Conservation (phyloP, 2,329 filamentous ascomycete species). For the Colletotrichum sp. region DNA sequence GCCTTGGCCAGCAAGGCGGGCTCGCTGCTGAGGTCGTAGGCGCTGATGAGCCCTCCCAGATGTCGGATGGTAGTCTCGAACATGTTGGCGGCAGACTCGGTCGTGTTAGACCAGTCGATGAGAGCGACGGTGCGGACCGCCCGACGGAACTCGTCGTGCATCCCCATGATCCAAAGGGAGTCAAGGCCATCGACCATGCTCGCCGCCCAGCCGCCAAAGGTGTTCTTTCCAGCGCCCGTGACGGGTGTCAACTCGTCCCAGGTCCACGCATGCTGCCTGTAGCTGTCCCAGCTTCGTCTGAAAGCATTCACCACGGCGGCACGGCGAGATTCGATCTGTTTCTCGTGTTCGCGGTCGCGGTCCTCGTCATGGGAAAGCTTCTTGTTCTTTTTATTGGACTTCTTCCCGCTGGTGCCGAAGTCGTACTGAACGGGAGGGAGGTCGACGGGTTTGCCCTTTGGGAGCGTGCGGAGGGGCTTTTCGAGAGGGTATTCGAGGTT, state of each 20-base stretch:
- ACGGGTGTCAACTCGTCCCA: slow-evolving; percentile 60
- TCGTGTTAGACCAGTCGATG: slow-evolving; percentile 60
- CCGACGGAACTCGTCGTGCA: slow-evolving; percentile 58
- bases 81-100: slow-evolving; percentile 52
- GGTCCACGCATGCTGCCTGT: slow-evolving; percentile 60
- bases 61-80: slow-evolving; percentile 68
- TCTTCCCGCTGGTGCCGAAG: slow-evolving; percentile 29
- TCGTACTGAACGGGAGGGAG: slow-evolving; percentile 29
- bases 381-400: slow-evolving; percentile 16
- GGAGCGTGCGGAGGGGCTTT: slow-evolving; percentile 34
- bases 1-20: slow-evolving; percentile 53
- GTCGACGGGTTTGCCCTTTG: slow-evolving; percentile 34
- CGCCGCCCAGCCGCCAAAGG: slow-evolving; percentile 61
- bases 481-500: slow-evolving; percentile 35
- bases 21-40: slow-evolving; percentile 56
- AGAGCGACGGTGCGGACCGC: slow-evolving; percentile 54
- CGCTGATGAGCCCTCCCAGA: slow-evolving; percentile 55
- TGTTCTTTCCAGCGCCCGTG: slow-evolving; percentile 48
- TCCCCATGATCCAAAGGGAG: slow-evolving; percentile 63
- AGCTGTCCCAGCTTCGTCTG: slow-evolving; percentile 54
- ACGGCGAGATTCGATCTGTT: slow-evolving; percentile 35
- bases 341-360: slow-evolving; percentile 15
- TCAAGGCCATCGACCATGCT: slow-evolving; percentile 66
- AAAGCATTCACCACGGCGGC: slow-evolving; percentile 43
- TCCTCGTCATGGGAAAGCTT: slow-evolving; percentile 37